A percentile compares a stretch with the other conserved stretches of the same genome.
Evolutionary conservation across 495 filamentous ascomycete genomes (phyloP).

Genomic region (Aspergillus bertholletiae): DNA sequence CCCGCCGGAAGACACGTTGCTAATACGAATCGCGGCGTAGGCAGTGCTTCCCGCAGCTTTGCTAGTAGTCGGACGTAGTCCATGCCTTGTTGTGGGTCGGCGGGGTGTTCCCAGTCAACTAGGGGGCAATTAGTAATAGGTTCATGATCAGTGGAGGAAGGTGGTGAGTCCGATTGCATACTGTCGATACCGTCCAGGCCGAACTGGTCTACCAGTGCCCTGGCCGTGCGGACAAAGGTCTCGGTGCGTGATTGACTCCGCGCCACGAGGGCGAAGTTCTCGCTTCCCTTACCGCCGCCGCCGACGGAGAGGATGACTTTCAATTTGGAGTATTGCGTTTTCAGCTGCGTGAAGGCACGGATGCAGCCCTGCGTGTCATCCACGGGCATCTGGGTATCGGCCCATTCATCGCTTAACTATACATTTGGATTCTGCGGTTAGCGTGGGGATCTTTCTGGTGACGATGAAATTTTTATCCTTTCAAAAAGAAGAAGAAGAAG

Average conservation of each 20-base stretch:
- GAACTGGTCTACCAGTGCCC: slow-evolving; percentile 67
- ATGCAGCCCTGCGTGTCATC: slow-evolving; percentile 77
- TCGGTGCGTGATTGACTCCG: slow-evolving; percentile 56
- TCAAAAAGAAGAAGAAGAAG: slow-evolving; percentile 1
- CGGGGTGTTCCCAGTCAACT: slow-evolving; percentile 94
- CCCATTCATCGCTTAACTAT: slow-evolving; percentile 84
- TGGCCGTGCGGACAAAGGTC: slow-evolving; percentile 70
- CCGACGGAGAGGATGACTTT: slow-evolving; percentile 84
- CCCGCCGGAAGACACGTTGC: slow-evolving; percentile 82
- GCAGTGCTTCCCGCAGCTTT: slow-evolving; percentile 65
- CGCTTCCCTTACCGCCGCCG: slow-evolving; percentile 72
- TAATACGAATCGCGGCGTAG: slow-evolving; percentile 67
- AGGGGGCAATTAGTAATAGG: neutral
- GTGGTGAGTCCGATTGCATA: slow-evolving; percentile 39
- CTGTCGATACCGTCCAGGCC: slow-evolving; percentile 85
- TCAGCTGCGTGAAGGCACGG: slow-evolving; percentile 69
- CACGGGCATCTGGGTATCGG: slow-evolving; percentile 74
- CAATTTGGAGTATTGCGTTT: slow-evolving; percentile 69
- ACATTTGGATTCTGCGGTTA: slow-evolving; percentile 16
- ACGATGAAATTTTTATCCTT: neutral
- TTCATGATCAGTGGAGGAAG: neutral
- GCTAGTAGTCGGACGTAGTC: slow-evolving; percentile 73
- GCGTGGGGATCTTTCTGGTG: slow-evolving; percentile 7
- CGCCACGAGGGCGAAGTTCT: slow-evolving; percentile 74
- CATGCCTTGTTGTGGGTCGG: slow-evolving; percentile 61